Evolutionary conservation across 345 rosid genomes (phyloP).

Genomic region (Heritiera fomes): DNA sequence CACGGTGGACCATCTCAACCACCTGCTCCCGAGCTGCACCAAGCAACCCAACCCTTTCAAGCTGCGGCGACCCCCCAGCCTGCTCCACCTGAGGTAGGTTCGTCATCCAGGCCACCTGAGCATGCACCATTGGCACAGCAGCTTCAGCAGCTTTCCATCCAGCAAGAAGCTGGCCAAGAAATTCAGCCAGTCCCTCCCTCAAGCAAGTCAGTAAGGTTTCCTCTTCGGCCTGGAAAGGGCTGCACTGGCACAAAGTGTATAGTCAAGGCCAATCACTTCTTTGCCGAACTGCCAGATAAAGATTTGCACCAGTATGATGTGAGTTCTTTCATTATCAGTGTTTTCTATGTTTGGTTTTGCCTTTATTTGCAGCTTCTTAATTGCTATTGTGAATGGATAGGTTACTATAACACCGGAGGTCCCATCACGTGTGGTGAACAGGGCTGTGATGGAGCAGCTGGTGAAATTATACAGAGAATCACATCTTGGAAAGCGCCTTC

Average conservation of each 20-base stretch:
- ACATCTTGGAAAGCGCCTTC: slow-evolving; percentile 79
- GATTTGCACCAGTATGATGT: slow-evolving; percentile 98
- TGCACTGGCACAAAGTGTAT: slow-evolving; percentile 58
- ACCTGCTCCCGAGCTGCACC: slow-evolving; percentile 93
- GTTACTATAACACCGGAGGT: slow-evolving; percentile 84
- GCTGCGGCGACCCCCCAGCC: slow-evolving; percentile 61
- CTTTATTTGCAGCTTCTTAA: not conserved
- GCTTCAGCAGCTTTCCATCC: slow-evolving; percentile 52
- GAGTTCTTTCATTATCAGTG: slow-evolving; percentile 25
- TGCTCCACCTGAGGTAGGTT: slow-evolving; percentile 51
- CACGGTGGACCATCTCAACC: slow-evolving; percentile 59
- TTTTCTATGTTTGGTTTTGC: not conserved
- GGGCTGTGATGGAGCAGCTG: slow-evolving; percentile 74
- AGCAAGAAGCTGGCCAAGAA: slow-evolving; percentile 58
- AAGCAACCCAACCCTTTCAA: slow-evolving; percentile 75
- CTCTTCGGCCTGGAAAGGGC: slow-evolving; percentile 84
- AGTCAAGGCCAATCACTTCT: slow-evolving; percentile 93
- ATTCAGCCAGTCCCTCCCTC: slow-evolving; percentile 69
- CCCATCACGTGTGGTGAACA: slow-evolving; percentile 75
- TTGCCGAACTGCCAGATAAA: slow-evolving; percentile 83
- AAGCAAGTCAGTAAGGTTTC: slow-evolving; percentile 76
- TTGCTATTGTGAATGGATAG: slow-evolving; percentile 32
- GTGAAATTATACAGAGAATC: slow-evolving; percentile 58
- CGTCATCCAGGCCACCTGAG: slow-evolving; percentile 53
- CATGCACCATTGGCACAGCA: slow-evolving; percentile 39